These are phyloP conservation scores for Aspergillus diversus DNA, from an alignment of 495 filamentous ascomycete genomes.

Conservation along the genomic window DNA sequence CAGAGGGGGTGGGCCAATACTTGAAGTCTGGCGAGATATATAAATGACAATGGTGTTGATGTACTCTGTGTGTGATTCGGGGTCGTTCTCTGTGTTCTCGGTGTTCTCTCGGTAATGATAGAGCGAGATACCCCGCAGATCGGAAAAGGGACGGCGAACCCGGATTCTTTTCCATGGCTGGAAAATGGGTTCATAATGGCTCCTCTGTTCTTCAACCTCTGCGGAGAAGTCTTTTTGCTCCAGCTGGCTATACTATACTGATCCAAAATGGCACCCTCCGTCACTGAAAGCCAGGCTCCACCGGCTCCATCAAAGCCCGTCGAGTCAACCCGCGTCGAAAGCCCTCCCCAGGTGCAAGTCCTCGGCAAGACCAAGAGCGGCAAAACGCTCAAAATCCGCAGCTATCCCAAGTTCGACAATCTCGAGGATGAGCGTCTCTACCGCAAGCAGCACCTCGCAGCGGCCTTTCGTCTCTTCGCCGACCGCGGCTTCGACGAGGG, in stretches of 20 bases:
- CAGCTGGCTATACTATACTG: no score
- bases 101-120: no score
- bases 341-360: slow-evolving; percentile 15
- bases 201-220: no score
- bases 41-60: no score
- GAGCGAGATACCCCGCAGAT: background rate
- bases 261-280: background rate
- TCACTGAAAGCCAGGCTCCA: background rate
- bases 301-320: background rate
- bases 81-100: no score
- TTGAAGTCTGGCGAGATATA: background rate
- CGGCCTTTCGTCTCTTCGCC: slow-evolving; percentile 61
- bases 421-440: slow-evolving; percentile 60
- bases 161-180: background rate
- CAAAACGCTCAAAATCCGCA: slow-evolving; percentile 19
- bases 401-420: slow-evolving; percentile 50
- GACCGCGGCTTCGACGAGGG: slow-evolving; percentile 65
- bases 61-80: no score
- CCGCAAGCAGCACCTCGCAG: slow-evolving; percentile 64
- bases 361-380: slow-evolving; percentile 18
- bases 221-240: no score
- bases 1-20: background rate
- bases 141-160: background rate
- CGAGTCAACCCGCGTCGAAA: slow-evolving; percentile 5
- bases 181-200: no score